Conservation (phyloP, 306 rosid genomes). For the Malus fusca region DNA sequence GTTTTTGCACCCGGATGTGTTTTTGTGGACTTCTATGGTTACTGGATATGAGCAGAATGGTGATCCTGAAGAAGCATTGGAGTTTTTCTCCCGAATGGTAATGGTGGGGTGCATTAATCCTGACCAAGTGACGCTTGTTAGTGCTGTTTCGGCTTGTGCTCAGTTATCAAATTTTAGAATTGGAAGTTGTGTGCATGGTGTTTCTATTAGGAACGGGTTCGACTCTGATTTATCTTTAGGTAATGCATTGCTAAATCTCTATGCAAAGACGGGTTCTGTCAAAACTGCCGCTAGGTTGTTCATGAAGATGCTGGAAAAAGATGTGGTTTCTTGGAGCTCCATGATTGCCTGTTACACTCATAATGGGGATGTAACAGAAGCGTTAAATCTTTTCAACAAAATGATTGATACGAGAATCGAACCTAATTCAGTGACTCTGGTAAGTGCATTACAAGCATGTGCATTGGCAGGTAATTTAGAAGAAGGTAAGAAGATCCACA, state of each 20-base stretch:
- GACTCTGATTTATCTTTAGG: too few relatives aligned
- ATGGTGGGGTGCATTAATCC: conserved; percentile 10
- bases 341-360: too few relatives aligned
- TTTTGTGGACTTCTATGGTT: conserved; percentile 65
- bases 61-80: conserved; percentile 41
- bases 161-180: conserved; percentile 13
- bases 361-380: background rate
- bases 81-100: conserved; percentile 50
- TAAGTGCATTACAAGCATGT: conserved; percentile 67
- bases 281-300: too few relatives aligned
- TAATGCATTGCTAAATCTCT: too few relatives aligned
- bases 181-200: too few relatives aligned
- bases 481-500: conserved; percentile 61
- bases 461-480: conserved; percentile 41
- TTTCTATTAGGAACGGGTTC: too few relatives aligned
- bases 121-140: conserved; percentile 40
- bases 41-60: conserved; percentile 64
- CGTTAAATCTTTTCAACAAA: conserved; percentile 46
- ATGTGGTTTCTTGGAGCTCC: too few relatives aligned
- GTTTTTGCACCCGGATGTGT: conserved; percentile 51
- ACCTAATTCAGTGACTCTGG: conserved; percentile 49
- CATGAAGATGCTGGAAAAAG: too few relatives aligned
- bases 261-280: too few relatives aligned
- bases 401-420: conserved; percentile 49
- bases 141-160: conserved; percentile 65